Conservation (phyloP, 768 basidiomycete species). For the Suillus occidentalis region DNA sequence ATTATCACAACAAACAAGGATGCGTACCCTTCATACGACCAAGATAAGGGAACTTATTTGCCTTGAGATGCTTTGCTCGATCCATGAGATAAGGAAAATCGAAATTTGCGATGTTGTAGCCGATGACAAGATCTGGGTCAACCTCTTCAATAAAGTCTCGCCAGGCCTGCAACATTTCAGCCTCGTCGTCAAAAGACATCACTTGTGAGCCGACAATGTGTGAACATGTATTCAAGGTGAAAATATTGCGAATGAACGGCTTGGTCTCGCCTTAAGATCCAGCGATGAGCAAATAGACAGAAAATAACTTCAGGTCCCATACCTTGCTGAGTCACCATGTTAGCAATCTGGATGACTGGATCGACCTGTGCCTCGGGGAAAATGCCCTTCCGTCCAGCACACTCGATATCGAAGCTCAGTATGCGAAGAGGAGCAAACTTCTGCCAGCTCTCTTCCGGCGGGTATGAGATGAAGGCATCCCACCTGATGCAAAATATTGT, state of each 20-base stretch:
- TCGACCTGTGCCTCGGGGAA: conserved; percentile 91
- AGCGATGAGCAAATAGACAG: neutral
- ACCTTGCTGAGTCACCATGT: conserved; percentile 99
- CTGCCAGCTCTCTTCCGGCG: conserved; percentile 91
- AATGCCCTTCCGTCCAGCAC: conserved; percentile 95
- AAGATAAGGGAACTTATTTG: conserved; percentile 64
- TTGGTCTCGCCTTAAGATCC: conserved; percentile 70
- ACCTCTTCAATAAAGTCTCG: conserved; percentile 84
- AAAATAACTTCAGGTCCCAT: conserved; percentile 10
- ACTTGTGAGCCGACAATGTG: conserved; percentile 99
- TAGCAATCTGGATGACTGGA: conserved; percentile 98
- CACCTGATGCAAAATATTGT: conserved; percentile 49
- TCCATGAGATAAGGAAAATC: conserved; percentile 97
- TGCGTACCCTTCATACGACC: conserved; percentile 71
- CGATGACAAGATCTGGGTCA: conserved; percentile 95
- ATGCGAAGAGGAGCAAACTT: conserved; percentile 91
- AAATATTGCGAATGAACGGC: conserved; percentile 95
- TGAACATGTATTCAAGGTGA: conserved; percentile 92
- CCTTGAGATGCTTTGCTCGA: conserved; percentile 81
- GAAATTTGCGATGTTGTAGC: conserved; percentile 93
- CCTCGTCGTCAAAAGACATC: conserved; percentile 76
- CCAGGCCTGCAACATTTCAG: conserved; percentile 78
- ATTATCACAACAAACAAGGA: neutral
- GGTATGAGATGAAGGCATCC: conserved; percentile 83
- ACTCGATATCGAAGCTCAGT: conserved; percentile 98